Conservation (phyloP, 768 basidiomycete species). For the Guyanaporus albipodus region DNA sequence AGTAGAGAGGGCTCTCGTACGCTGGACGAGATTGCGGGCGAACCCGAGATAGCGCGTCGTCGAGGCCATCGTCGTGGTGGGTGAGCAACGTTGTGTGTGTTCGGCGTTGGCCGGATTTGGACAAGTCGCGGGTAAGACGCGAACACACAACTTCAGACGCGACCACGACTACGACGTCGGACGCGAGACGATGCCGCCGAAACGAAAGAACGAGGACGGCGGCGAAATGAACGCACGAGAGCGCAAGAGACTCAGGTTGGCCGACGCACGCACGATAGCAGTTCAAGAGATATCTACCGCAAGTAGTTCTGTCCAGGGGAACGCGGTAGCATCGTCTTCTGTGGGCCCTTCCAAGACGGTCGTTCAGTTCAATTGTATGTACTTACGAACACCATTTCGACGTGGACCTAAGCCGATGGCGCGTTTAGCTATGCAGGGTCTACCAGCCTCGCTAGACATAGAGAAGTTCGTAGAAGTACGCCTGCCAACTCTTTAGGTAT, state of each 20-base stretch:
- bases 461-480: slow-evolving; percentile 83
- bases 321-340: slow-evolving; percentile 28
- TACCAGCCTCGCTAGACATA: slow-evolving; percentile 78
- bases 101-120: slow-evolving; percentile 28
- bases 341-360: slow-evolving; percentile 38
- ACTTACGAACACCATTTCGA: neutral
- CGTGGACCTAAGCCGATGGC: neutral
- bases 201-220: slow-evolving; percentile 35
- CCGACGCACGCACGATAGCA: slow-evolving; percentile 60
- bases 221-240: slow-evolving; percentile 40
- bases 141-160: neutral
- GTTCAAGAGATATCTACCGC: slow-evolving; percentile 42
- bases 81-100: neutral
- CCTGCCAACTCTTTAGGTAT: neutral
- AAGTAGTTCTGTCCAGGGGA: slow-evolving; percentile 16
- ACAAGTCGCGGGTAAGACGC: neutral
- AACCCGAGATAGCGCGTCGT: slow-evolving; percentile 28
- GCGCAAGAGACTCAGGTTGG: slow-evolving; percentile 67
- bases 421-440: slow-evolving; percentile 46
- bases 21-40: slow-evolving; percentile 13
- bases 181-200: slow-evolving; percentile 40
- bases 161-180: too few relatives aligned
- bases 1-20: slow-evolving; percentile 41
- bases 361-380: slow-evolving; percentile 40
- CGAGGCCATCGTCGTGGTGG: slow-evolving; percentile 34